Percentiles rank a stretch among this genome's conserved stretches.
These are phyloP conservation scores for Actinomucor elegans DNA, from an alignment of 371 early-diverging fungal species.

Conservation along the genomic window DNA sequence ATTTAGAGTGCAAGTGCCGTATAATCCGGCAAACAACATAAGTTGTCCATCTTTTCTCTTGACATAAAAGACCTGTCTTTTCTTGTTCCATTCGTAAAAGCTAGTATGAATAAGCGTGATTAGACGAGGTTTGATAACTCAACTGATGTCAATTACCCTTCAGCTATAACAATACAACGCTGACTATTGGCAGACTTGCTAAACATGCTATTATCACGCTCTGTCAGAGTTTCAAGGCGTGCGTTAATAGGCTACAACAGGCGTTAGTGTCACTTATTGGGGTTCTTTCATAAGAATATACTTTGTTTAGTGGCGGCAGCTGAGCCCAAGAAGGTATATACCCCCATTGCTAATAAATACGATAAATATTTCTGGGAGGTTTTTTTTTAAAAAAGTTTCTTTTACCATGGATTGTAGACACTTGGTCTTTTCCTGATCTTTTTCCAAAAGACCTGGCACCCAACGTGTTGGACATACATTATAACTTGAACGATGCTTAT, in stretches of 20 bases:
- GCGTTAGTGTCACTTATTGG: no score
- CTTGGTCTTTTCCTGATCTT: conserved; percentile 23
- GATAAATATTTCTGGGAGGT: background rate
- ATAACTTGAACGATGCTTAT: conserved; percentile 44
- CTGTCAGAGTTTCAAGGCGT: conserved; percentile 60
- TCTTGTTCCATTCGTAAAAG: conserved; percentile 76
- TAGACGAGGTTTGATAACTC: background rate
- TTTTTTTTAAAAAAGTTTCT: background rate
- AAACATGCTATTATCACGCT: conserved; percentile 54
- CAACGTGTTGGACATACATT: conserved; percentile 64
- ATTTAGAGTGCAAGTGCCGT: conserved; percentile 44
- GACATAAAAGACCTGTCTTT: conserved; percentile 60
- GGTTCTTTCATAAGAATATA: no score
- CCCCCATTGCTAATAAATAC: conserved; percentile 66
- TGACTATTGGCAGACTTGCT: conserved; percentile 50
- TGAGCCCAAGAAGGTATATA: conserved; percentile 54
- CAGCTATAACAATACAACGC: conserved; percentile 68
- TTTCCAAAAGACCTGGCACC: conserved; percentile 53
- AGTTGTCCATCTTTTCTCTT: conserved; percentile 57
- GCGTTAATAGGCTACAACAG: conserved; percentile 57
- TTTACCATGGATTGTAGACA: conserved; percentile 56
- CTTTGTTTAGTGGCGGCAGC: background rate
- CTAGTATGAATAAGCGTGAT: no score
- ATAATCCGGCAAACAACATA: conserved; percentile 65
- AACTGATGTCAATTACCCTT: conserved; percentile 48